Conservation (phyloP, 345 rosid species). For the Lumnitzera racemosa region DNA sequence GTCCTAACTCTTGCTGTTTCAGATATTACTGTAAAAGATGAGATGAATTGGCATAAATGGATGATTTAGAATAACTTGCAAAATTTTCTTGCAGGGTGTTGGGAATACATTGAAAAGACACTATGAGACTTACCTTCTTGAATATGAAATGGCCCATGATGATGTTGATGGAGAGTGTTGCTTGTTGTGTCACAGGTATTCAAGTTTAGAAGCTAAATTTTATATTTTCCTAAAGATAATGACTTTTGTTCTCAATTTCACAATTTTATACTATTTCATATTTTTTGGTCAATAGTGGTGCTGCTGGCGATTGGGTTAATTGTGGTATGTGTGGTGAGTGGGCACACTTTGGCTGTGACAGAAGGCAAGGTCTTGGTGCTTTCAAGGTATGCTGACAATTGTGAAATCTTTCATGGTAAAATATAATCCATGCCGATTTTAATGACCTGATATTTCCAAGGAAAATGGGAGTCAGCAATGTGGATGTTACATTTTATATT, state of each 20-base stretch:
- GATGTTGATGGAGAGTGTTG: slow-evolving; percentile 56
- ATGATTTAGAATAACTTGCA: neutral
- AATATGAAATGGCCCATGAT: slow-evolving; percentile 47
- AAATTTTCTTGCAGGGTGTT: slow-evolving; percentile 28
- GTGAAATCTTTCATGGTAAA: too few species aligned
- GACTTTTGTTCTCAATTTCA: too few species aligned
- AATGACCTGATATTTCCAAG: too few species aligned
- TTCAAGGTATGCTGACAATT: slow-evolving; percentile 25
- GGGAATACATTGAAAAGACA: slow-evolving; percentile 49
- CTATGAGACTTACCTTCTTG: slow-evolving; percentile 49
- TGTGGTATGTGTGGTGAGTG: slow-evolving; percentile 49
- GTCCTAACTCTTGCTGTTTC: slow-evolving; percentile 2
- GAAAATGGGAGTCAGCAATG: too few species aligned
- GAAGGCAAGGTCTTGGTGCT: slow-evolving; percentile 54
- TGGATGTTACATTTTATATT: too few species aligned
- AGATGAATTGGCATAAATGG: neutral
- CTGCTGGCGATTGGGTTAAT: slow-evolving; percentile 58
- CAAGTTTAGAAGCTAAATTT: neutral
- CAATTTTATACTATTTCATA: neutral
- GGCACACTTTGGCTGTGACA: slow-evolving; percentile 55
- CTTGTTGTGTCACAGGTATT: slow-evolving; percentile 45
- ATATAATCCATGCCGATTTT: too few species aligned
- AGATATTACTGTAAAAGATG: neutral
- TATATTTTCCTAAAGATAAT: neutral
- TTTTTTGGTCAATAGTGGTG: slow-evolving; percentile 21